Evolutionary conservation across 2,329 filamentous ascomycete genomes (phyloP).

Genomic region (Venturiaceae sp.): DNA sequence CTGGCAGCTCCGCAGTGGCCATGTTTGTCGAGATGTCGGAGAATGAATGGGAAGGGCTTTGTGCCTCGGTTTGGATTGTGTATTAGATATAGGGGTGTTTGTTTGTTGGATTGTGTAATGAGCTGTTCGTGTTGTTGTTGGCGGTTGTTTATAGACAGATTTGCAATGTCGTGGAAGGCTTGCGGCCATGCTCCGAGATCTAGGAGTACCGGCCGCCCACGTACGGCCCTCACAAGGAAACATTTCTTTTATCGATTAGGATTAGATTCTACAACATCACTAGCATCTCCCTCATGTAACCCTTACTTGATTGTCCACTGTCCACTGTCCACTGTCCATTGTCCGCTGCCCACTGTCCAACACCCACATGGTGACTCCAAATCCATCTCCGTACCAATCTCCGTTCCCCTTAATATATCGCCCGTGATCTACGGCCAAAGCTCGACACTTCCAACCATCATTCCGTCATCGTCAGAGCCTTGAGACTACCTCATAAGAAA

Average conservation of each 20-base stretch:
- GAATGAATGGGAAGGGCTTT: not conserved
- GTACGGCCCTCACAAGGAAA: not conserved
- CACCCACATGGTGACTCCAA: no score
- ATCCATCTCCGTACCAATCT: no score
- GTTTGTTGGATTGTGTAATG: not conserved
- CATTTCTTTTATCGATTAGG: not conserved
- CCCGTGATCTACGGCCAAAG: not conserved
- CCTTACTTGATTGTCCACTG: no score
- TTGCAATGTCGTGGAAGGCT: not conserved
- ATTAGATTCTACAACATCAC: no score
- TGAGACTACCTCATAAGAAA: no score
- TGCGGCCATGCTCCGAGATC: no score
- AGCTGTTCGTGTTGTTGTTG: not conserved
- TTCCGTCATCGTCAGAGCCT: no score
- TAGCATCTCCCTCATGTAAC: not conserved
- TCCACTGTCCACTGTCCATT: no score
- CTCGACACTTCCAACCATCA: not conserved
- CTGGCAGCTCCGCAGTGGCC: conserved; percentile 34
- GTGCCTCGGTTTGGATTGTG: no score
- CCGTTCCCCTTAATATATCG: not conserved
- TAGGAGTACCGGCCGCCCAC: no score
- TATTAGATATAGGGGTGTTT: not conserved
- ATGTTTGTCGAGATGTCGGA: conserved; percentile 16
- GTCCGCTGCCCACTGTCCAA: no score
- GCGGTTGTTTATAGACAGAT: not conserved